Conservation (phyloP, 495 filamentous ascomycete genomes). For the Trichocladium antarcticum region DNA sequence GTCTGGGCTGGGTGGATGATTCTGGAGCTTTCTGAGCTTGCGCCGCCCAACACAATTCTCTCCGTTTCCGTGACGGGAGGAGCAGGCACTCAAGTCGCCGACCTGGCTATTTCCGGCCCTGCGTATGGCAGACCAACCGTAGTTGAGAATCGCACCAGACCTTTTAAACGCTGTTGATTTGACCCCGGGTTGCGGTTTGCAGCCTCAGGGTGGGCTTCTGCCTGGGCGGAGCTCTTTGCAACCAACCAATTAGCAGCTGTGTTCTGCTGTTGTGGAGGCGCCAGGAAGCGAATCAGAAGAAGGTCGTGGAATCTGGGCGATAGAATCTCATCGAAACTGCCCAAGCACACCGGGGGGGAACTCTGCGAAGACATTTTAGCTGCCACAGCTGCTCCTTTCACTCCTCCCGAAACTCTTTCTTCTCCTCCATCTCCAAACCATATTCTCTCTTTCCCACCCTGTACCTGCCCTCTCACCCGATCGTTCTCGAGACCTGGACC, state of each 20-base stretch:
- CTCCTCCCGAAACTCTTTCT: conserved; percentile 5
- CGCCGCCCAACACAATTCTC: neutral
- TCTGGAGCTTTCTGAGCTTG: conserved; percentile 21
- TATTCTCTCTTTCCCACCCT: conserved; percentile 9
- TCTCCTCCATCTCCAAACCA: conserved; percentile 16
- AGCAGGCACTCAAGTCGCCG: neutral
- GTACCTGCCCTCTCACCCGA: neutral
- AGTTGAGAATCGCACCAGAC: too few relatives aligned
- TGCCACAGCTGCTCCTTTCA: conserved; percentile 18
- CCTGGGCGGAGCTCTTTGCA: conserved; percentile 10
- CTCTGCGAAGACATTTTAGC: conserved; percentile 28
- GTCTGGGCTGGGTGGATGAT: conserved; percentile 1
- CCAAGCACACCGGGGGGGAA: conserved; percentile 19
- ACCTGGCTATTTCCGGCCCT: neutral
- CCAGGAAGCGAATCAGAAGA: conserved; percentile 25
- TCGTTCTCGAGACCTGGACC: conserved; percentile 13
- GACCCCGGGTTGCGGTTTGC: conserved; percentile 5
- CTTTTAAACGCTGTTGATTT: too few relatives aligned
- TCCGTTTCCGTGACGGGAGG: neutral
- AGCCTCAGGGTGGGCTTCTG: conserved; percentile 20
- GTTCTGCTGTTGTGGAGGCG: conserved; percentile 22
- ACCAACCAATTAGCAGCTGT: conserved; percentile 19
- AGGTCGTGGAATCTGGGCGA: conserved; percentile 23
- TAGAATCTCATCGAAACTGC: conserved; percentile 33
- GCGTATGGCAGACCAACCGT: too few relatives aligned